These are phyloP conservation scores for Fomitopsis pinicola DNA, from an alignment of 1,284 basidiomycete species.

Conservation along the genomic window DNA sequence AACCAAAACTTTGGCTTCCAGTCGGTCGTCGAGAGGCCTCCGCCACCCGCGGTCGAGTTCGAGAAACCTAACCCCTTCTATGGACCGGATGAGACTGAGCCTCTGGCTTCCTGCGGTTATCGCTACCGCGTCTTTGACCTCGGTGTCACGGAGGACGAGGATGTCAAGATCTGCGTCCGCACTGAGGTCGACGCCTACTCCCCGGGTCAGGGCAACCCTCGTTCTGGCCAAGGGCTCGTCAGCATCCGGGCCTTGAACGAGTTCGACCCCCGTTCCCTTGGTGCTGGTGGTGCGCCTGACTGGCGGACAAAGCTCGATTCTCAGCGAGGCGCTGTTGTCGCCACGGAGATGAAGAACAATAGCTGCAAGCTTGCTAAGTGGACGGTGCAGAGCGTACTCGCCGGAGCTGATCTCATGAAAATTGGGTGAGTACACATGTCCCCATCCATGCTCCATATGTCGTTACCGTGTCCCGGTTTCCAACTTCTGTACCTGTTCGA, in stretches of 20 bases:
- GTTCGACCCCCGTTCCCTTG: slow-evolving; percentile 90
- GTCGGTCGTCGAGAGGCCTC: slow-evolving; percentile 75
- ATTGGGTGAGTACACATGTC: slow-evolving; percentile 70
- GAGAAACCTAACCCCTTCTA: slow-evolving; percentile 94
- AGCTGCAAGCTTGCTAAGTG: slow-evolving; percentile 97
- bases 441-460: background rate
- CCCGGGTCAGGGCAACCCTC: slow-evolving; percentile 60
- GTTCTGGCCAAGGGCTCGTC: slow-evolving; percentile 75
- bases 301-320: slow-evolving; percentile 96
- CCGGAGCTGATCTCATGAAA: slow-evolving; percentile 97
- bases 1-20: slow-evolving; percentile 99
- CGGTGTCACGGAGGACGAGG: slow-evolving; percentile 82
- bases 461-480: background rate
- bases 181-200: slow-evolving; percentile 95
- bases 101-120: slow-evolving; percentile 93
- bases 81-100: slow-evolving; percentile 90
- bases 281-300: slow-evolving; percentile 91
- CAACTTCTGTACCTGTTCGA: background rate
- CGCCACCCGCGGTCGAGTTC: slow-evolving; percentile 66
- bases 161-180: slow-evolving; percentile 83
- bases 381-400: slow-evolving; percentile 93
- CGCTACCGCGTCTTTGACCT: slow-evolving; percentile 97
- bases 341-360: slow-evolving; percentile 99
- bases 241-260: slow-evolving; percentile 97
- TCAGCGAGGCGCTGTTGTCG: slow-evolving; percentile 96